These are phyloP conservation scores for Tolypocladium tundrense DNA, from an alignment of 2,329 filamentous ascomycete genomes.

Conservation along the genomic window DNA sequence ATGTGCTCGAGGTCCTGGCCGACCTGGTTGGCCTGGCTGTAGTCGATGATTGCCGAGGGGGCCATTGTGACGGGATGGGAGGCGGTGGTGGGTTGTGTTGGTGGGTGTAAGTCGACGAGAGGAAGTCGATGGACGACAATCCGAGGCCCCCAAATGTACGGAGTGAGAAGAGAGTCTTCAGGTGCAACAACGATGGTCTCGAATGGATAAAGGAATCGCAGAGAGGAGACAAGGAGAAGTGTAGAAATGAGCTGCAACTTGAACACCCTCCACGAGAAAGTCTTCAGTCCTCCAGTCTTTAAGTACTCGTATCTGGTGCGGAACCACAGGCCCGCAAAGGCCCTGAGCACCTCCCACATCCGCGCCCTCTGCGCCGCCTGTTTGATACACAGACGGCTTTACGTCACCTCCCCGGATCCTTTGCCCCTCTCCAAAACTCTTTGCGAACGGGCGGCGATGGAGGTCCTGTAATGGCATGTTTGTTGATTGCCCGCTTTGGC, in stretches of 20 bases:
- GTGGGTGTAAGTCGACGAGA: neutral
- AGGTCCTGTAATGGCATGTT: neutral
- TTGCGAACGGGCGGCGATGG: neutral
- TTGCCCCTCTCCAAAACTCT: slow-evolving; percentile 1
- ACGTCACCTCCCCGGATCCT: slow-evolving; percentile 1
- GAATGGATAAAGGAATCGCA: neutral
- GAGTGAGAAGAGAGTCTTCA: neutral
- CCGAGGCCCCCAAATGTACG: neutral
- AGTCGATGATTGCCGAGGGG: slow-evolving; percentile 12
- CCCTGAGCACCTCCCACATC: neutral
- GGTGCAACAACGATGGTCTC: neutral
- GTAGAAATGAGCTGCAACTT: neutral
- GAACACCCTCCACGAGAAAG: neutral
- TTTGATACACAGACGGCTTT: neutral
- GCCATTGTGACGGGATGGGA: slow-evolving; percentile 11
- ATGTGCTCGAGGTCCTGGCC: slow-evolving; percentile 33
- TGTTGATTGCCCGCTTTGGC: neutral
- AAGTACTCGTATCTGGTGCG: neutral
- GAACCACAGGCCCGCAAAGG: neutral
- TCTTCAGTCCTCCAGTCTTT: neutral
- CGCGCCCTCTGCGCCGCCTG: neutral
- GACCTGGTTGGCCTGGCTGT: slow-evolving; percentile 5
- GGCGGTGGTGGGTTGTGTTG: neutral
- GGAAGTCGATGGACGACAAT: neutral
- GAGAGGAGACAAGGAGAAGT: neutral